Conservation (phyloP, 179 eudicot genomes). For the Beta lomatogona region DNA sequence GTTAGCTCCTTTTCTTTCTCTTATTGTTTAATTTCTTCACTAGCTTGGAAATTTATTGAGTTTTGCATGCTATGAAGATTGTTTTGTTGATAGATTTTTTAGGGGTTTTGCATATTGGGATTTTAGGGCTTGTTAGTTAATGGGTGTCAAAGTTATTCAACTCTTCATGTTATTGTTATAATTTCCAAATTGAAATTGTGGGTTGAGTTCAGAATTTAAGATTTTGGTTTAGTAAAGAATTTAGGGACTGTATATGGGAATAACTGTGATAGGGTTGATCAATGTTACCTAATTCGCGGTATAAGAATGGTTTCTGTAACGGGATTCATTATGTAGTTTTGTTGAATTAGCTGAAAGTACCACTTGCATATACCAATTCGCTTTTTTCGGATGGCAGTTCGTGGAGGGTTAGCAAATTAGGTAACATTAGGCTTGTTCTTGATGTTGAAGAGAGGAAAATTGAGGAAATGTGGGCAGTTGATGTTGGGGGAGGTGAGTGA, state of each 20-base stretch:
- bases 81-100: background rate
- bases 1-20: conserved; percentile 35
- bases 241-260: background rate
- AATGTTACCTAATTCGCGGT: no score
- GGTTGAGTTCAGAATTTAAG: background rate
- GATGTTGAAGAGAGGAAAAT: background rate
- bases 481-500: background rate
- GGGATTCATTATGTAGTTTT: no score
- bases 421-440: background rate
- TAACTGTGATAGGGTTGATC: no score
- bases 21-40: background rate
- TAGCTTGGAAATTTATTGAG: background rate
- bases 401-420: no score
- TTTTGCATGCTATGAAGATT: background rate
- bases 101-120: background rate
- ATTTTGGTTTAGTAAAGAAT: background rate
- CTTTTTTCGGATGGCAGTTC: no score
- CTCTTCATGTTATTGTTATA: background rate
- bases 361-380: no score
- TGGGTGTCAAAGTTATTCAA: background rate
- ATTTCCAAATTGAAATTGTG: background rate
- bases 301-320: no score
- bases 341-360: no score
- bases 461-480: background rate
- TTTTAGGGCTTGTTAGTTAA: background rate